phyloP scores from a whole-genome alignment of 495 filamentous ascomycete genomes.

The Xylona heveae region DNA sequence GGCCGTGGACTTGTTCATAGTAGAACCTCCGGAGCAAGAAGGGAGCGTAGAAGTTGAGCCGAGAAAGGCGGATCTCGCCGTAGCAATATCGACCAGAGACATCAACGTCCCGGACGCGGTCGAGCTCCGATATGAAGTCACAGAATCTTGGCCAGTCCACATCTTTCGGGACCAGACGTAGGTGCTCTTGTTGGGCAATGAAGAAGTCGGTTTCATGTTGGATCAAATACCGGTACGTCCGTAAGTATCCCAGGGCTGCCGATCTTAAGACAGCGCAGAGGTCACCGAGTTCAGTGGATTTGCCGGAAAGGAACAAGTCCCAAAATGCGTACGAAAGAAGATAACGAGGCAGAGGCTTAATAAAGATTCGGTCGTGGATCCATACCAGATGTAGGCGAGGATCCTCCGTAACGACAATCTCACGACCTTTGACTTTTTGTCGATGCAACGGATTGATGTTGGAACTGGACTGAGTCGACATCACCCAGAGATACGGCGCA shows the following conservation, averaged over 20 bases:
- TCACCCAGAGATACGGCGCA: conserved; percentile 13
- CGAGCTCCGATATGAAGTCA: conserved; percentile 5
- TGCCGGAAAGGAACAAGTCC: conserved; percentile 12
- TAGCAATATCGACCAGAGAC: conserved; percentile 15
- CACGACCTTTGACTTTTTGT: conserved; percentile 21
- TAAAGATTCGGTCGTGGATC: conserved; percentile 25
- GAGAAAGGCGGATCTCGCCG: conserved; percentile 19
- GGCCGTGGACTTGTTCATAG: conserved; percentile 9
- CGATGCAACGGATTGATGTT: conserved; percentile 19
- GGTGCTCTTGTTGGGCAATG: conserved; percentile 14
- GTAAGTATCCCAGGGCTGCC: conserved; percentile 20
- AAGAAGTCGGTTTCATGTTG: conserved; percentile 16
- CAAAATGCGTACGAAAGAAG: conserved; percentile 27
- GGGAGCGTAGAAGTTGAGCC: conserved; percentile 14
- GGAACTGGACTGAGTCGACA: conserved; percentile 11
- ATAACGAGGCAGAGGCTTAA: conserved; percentile 34
- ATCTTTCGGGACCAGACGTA: conserved; percentile 13
- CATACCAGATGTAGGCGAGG: conserved; percentile 33
- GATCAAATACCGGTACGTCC: conserved; percentile 20
- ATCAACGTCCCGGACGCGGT: conserved; percentile 4
- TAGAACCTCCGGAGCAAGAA: conserved; percentile 5
- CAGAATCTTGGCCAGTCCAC: conserved; percentile 8
- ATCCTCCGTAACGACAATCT: conserved; percentile 25
- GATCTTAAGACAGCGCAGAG: neutral
- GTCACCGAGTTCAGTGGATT: conserved; percentile 6